phyloP scores from a whole-genome alignment of 1,284 basidiomycete genomes.

The Neotropicomus parvogracilis region DNA sequence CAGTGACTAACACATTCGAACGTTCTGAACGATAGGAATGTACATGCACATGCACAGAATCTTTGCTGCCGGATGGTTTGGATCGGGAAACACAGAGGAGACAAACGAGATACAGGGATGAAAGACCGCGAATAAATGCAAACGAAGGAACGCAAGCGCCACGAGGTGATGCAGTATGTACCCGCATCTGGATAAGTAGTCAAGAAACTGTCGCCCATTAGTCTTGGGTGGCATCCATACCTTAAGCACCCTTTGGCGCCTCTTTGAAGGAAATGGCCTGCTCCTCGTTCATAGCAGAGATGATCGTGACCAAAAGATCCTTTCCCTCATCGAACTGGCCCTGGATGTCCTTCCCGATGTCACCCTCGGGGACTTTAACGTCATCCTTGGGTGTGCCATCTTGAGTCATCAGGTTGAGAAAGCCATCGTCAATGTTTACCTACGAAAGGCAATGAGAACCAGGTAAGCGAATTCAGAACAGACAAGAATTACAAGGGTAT shows the following conservation, averaged over 20 bases:
- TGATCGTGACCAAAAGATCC: slow-evolving; percentile 86
- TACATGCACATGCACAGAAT: slow-evolving; percentile 27
- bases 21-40: slow-evolving; percentile 27
- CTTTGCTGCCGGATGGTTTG: slow-evolving; percentile 19
- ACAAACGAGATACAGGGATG: slow-evolving; percentile 2
- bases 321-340: slow-evolving; percentile 82
- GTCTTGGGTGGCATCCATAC: slow-evolving; percentile 10
- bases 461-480: slow-evolving; percentile 2
- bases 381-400: slow-evolving; percentile 93
- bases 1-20: slow-evolving; percentile 29
- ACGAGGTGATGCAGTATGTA: not conserved
- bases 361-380: slow-evolving; percentile 88
- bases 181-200: not conserved
- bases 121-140: slow-evolving; percentile 20
- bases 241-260: slow-evolving; percentile 59
- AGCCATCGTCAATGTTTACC: slow-evolving; percentile 87
- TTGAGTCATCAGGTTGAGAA: slow-evolving; percentile 90
- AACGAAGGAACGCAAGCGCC: slow-evolving; percentile 8
- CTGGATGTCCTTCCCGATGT: slow-evolving; percentile 77
- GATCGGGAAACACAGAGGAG: slow-evolving; percentile 12
- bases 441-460: slow-evolving; percentile 28
- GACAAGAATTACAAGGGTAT: slow-evolving; percentile 67
- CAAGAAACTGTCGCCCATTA: not conserved
- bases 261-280: slow-evolving; percentile 87
- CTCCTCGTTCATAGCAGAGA: slow-evolving; percentile 91